phyloP scores from a whole-genome alignment of 768 basidiomycete species.

The Lactarius vividus region DNA sequence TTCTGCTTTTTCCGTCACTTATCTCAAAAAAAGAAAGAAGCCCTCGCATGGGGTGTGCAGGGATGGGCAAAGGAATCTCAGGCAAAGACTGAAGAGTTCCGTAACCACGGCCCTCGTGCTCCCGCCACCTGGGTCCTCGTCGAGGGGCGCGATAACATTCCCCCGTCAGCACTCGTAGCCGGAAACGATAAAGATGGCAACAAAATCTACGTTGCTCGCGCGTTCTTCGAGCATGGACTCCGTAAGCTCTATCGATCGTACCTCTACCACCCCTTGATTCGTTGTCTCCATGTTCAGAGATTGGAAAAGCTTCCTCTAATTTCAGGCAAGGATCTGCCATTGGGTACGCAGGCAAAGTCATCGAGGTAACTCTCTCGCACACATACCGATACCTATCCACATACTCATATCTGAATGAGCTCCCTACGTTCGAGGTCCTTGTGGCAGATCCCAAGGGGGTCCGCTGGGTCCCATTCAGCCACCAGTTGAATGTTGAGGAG shows the following conservation, averaged over 20 bases:
- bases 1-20: not conserved
- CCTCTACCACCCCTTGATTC: slow-evolving; percentile 18
- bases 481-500: slow-evolving; percentile 42
- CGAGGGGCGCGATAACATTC: slow-evolving; percentile 54
- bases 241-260: slow-evolving; percentile 38
- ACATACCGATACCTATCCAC: not conserved
- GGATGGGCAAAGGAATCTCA: slow-evolving; percentile 60
- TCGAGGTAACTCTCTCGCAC: slow-evolving; percentile 44
- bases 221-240: slow-evolving; percentile 54
- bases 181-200: slow-evolving; percentile 54
- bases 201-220: slow-evolving; percentile 57
- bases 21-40: slow-evolving; percentile 42
- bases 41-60: slow-evolving; percentile 46
- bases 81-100: slow-evolving; percentile 49
- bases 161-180: slow-evolving; percentile 48
- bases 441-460: slow-evolving; percentile 57
- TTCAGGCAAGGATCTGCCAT: slow-evolving; percentile 64
- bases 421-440: slow-evolving; percentile 67
- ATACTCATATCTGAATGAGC: slow-evolving; percentile 37
- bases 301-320: slow-evolving; percentile 60
- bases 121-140: slow-evolving; percentile 64
- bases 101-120: slow-evolving; percentile 40
- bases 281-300: slow-evolving; percentile 40
- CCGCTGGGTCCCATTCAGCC: slow-evolving; percentile 53
- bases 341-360: slow-evolving; percentile 57